These are phyloP conservation scores for Theobroma cacao DNA, from an alignment of 345 rosid genomes.

Conservation along the genomic window DNA sequence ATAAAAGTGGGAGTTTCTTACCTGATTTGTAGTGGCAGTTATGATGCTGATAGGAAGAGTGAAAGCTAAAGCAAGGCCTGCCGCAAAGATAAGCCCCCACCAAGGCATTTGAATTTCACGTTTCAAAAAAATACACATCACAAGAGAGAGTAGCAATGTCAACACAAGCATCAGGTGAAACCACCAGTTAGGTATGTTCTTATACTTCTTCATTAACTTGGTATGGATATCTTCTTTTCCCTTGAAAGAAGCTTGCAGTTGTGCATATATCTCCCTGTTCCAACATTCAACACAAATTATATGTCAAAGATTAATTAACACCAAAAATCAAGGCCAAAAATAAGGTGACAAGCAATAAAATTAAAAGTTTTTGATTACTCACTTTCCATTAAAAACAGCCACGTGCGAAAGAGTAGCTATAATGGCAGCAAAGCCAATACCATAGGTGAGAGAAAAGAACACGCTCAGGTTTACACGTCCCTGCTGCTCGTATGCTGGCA, in stretches of 20 bases:
- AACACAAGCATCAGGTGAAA: constrained; percentile 33
- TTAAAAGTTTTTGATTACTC: constrained; percentile 16
- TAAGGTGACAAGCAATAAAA: constrained; percentile 25
- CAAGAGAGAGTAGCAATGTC: constrained; percentile 43
- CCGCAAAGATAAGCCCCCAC: constrained; percentile 66
- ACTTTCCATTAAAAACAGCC: constrained; percentile 63
- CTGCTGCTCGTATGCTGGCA: constrained; percentile 33
- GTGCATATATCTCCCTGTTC: constrained; percentile 43
- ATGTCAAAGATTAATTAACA: neutral
- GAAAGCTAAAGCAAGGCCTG: constrained; percentile 44
- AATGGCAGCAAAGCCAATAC: constrained; percentile 61
- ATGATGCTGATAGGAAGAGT: constrained; percentile 58
- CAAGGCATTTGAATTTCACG: constrained; percentile 64
- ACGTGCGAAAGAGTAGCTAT: constrained; percentile 51
- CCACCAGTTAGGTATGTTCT: constrained; percentile 63
- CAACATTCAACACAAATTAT: neutral
- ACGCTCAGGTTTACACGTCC: constrained; percentile 47
- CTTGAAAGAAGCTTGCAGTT: constrained; percentile 44
- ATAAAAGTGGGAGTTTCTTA: neutral
- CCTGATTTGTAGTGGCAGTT: constrained; percentile 62
- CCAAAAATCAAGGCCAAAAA: constrained; percentile 19
- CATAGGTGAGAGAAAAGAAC: constrained; percentile 50
- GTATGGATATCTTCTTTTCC: constrained; percentile 57
- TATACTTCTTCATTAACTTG: constrained; percentile 57
- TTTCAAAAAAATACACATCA: constrained; percentile 47